phyloP scores from a whole-genome alignment of 2,329 filamentous ascomycete species.

The Tolypocladium capitatum region DNA sequence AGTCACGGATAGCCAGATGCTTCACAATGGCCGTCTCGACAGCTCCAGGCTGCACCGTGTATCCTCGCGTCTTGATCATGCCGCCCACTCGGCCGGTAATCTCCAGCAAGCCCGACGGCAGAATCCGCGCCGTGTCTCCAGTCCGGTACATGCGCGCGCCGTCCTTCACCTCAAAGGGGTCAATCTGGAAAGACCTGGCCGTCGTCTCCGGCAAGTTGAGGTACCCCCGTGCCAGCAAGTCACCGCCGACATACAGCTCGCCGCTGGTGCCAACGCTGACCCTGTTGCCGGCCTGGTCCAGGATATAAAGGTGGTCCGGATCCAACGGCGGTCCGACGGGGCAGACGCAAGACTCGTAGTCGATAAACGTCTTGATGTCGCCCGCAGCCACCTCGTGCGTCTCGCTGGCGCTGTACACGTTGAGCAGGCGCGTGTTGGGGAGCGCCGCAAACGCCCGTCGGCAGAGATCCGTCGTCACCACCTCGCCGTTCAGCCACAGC shows the following conservation, averaged over 20 bases:
- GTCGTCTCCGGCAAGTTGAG: slow-evolving; percentile 70
- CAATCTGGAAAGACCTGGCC: slow-evolving; percentile 53
- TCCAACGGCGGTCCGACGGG: slow-evolving; percentile 61
- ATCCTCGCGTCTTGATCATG: slow-evolving; percentile 72
- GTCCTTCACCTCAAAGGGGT: slow-evolving; percentile 46
- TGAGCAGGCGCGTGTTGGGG: slow-evolving; percentile 56
- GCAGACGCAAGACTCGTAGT: slow-evolving; percentile 51
- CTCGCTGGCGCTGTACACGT: slow-evolving; percentile 73
- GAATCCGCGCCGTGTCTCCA: slow-evolving; percentile 54
- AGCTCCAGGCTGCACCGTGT: slow-evolving; percentile 64
- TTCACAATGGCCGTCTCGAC: slow-evolving; percentile 61
- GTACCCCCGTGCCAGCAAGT: slow-evolving; percentile 61
- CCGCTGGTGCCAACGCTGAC: slow-evolving; percentile 51
- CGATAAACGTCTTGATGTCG: slow-evolving; percentile 55
- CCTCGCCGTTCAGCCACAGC: slow-evolving; percentile 72
- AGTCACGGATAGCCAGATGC: slow-evolving; percentile 56
- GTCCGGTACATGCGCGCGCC: slow-evolving; percentile 63
- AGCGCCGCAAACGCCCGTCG: slow-evolving; percentile 54
- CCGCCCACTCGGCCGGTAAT: slow-evolving; percentile 64
- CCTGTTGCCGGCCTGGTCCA: slow-evolving; percentile 54
- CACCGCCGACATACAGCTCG: slow-evolving; percentile 66
- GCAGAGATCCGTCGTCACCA: slow-evolving; percentile 66
- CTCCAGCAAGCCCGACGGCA: slow-evolving; percentile 55
- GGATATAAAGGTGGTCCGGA: slow-evolving; percentile 55
- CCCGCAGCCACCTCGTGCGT: slow-evolving; percentile 71